Percentiles rank a stretch among this genome's conserved stretches.
These are phyloP conservation scores for Aegilops longissima DNA, from an alignment of 176 grass and related monocot species.

Conservation along the genomic window DNA sequence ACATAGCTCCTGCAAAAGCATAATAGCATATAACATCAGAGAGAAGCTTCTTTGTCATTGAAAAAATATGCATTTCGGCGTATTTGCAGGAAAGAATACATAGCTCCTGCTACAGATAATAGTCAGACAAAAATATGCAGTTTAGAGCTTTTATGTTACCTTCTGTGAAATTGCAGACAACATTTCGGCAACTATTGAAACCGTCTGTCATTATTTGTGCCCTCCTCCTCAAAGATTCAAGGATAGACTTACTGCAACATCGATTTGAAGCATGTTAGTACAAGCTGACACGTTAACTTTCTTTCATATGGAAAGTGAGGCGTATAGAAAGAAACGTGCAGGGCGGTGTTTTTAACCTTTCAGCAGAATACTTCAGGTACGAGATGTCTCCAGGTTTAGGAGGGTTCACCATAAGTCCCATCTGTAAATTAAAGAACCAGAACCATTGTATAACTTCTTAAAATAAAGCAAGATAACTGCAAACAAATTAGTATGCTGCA, in stretches of 20 bases:
- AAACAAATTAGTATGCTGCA: background rate
- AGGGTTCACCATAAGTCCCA: constrained; percentile 97
- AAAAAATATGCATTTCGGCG: too few relatives aligned
- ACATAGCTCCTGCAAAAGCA: constrained; percentile 87
- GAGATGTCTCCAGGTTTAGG: constrained; percentile 96
- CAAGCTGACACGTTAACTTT: background rate
- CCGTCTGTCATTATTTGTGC: constrained; percentile 96
- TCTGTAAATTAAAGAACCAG: constrained; percentile 47
- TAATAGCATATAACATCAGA: background rate
- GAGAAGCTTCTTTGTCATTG: background rate
- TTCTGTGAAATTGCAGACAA: constrained; percentile 97
- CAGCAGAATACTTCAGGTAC: constrained; percentile 68
- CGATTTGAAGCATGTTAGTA: constrained; percentile 36
- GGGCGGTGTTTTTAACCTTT: constrained; percentile 61
- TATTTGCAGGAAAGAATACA: too few relatives aligned
- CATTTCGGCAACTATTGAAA: constrained; percentile 98
- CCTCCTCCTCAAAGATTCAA: constrained; percentile 85
- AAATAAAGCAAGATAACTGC: constrained; percentile 15
- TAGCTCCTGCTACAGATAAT: too few relatives aligned
- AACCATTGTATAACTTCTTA: constrained; percentile 18
- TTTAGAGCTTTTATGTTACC: constrained; percentile 38
- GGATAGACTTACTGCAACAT: constrained; percentile 72
- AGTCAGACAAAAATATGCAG: too few relatives aligned
- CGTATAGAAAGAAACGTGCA: constrained; percentile 8
- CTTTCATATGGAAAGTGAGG: constrained; percentile 18